Evolutionary conservation across 1,284 basidiomycete genomes (phyloP).

Genomic region (Irpex rosettiformis): DNA sequence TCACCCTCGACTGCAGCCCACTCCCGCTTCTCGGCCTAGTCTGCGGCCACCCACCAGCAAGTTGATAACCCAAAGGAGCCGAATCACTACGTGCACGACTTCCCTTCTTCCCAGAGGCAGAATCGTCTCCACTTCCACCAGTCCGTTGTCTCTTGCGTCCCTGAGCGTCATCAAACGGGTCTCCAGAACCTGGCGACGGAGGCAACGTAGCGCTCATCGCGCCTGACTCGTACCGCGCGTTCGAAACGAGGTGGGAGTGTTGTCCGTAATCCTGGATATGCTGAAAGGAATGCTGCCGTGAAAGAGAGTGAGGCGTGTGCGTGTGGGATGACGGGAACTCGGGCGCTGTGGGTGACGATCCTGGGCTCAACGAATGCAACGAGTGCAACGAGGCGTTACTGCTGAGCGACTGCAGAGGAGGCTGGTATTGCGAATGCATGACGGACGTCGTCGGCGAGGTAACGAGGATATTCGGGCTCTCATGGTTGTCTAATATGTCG

Average conservation of each 20-base stretch:
- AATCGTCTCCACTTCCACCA: slow-evolving; percentile 15
- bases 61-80: slow-evolving; percentile 40
- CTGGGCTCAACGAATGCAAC: slow-evolving; percentile 47
- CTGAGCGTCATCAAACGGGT: slow-evolving; percentile 27
- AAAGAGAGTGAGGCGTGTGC: slow-evolving; percentile 39
- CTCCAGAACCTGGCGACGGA: slow-evolving; percentile 30
- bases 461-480: slow-evolving; percentile 67
- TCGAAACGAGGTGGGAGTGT: slow-evolving; percentile 19
- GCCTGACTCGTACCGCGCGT: slow-evolving; percentile 26
- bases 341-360: slow-evolving; percentile 59
- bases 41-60: slow-evolving; percentile 30
- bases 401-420: slow-evolving; percentile 25
- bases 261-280: slow-evolving; percentile 36
- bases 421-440: slow-evolving; percentile 27
- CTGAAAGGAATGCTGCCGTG: slow-evolving; percentile 58
- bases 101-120: slow-evolving; percentile 27
- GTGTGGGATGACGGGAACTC: slow-evolving; percentile 49
- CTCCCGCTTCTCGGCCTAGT: slow-evolving; percentile 38
- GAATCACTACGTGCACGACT: slow-evolving; percentile 45
- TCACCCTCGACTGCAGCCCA: slow-evolving; percentile 22
- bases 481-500: slow-evolving; percentile 51
- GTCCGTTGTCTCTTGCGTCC: slow-evolving; percentile 36
- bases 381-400: slow-evolving; percentile 28
- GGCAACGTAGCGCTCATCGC: slow-evolving; percentile 28
- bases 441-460: slow-evolving; percentile 54